phyloP scores from a whole-genome alignment of 2,329 filamentous ascomycete species.

The Ceratocystis diversiconidia region DNA sequence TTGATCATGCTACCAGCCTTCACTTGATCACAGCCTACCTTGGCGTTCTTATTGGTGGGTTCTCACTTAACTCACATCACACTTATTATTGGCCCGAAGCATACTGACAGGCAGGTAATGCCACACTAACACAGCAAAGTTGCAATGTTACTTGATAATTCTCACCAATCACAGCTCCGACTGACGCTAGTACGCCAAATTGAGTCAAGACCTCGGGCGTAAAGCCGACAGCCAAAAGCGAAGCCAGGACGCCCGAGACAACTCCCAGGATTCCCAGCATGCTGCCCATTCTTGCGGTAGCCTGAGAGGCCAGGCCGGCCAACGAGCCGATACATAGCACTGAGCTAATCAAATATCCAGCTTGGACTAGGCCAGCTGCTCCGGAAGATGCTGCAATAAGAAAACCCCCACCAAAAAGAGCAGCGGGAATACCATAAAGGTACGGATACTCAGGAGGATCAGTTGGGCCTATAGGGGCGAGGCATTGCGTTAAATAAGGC shows the following conservation, averaged over 20 bases:
- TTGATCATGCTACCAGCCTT: constrained; percentile 56
- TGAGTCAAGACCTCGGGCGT: constrained; percentile 64
- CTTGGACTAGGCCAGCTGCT: constrained; percentile 71
- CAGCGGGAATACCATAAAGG: constrained; percentile 66
- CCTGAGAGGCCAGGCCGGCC: constrained; percentile 66
- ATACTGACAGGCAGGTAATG: too few species aligned
- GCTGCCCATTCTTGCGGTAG: constrained; percentile 73
- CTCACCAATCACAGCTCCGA: constrained; percentile 50
- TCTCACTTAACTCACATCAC: not conserved
- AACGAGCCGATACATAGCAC: constrained; percentile 75
- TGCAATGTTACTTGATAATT: not conserved
- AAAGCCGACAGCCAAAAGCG: constrained; percentile 68
- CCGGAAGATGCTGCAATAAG: constrained; percentile 67
- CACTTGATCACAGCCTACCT: constrained; percentile 79
- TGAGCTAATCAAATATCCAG: constrained; percentile 74
- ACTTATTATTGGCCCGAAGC: too few species aligned
- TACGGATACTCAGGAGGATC: constrained; percentile 81
- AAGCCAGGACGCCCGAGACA: constrained; percentile 67
- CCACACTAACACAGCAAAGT: constrained; percentile 16
- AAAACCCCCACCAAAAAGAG: constrained; percentile 68
- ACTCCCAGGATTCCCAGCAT: constrained; percentile 78
- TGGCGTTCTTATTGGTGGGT: constrained; percentile 61
- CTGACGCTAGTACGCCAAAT: constrained; percentile 59
- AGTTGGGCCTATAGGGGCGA: constrained; percentile 43
- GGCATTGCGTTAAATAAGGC: not conserved